phyloP scores from a whole-genome alignment of 805 yeast species.

The Metschnikowia borealis region DNA sequence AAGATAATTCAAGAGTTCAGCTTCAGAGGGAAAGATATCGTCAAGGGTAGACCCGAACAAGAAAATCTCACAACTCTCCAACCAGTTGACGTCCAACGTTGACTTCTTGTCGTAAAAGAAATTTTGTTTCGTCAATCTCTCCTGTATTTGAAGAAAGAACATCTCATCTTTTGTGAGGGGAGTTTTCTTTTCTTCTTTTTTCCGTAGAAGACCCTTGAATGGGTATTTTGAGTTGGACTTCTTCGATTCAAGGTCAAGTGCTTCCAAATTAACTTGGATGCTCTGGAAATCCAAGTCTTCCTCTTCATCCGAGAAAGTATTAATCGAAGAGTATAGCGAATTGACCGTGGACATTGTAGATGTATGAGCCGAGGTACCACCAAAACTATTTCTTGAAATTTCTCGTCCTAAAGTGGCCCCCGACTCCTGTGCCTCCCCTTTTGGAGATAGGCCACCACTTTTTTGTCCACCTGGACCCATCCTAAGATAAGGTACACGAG shows the following conservation, averaged over 20 bases:
- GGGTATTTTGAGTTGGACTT: constrained; percentile 2
- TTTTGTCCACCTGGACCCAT: not conserved
- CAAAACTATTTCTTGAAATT: not conserved
- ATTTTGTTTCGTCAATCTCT: constrained; percentile 3
- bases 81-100: constrained; percentile 14
- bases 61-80: constrained; percentile 18
- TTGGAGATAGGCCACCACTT: not conserved
- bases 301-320: constrained; percentile 4
- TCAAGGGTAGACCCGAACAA: constrained; percentile 19
- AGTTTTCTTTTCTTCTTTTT: not conserved
- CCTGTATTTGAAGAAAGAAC: constrained; percentile 7
- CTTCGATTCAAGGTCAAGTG: constrained; percentile 4
- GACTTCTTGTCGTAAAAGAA: constrained; percentile 8
- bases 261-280: constrained; percentile 7
- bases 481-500: not conserved
- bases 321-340: constrained; percentile 9
- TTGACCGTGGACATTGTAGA: constrained; percentile 3
- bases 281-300: constrained; percentile 16
- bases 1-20: constrained; percentile 14
- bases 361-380: not conserved
- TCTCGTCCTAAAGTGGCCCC: constrained; percentile 1
- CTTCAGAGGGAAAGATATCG: constrained; percentile 10
- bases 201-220: constrained; percentile 8
- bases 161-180: constrained; percentile 9
- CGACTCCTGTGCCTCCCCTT: not conserved